Conservation (phyloP, 805 yeast genomes). For the Candida boidinii region DNA sequence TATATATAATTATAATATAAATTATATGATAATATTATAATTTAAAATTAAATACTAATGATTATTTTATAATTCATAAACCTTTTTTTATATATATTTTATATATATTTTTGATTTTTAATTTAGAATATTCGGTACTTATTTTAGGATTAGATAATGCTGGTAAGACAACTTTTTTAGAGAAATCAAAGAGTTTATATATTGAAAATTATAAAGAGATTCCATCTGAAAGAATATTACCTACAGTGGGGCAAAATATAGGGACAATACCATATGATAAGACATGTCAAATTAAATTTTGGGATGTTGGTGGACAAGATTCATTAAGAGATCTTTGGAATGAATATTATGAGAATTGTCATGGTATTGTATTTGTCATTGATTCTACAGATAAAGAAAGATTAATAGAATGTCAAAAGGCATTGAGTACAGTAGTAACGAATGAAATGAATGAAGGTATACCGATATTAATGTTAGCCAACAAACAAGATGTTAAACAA, state of each 20-base stretch:
- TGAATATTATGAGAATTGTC: constrained; percentile 76
- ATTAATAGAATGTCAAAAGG: constrained; percentile 72
- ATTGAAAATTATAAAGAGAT: constrained; percentile 34
- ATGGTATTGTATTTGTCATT: constrained; percentile 86
- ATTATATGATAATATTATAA: neutral
- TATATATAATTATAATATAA: neutral
- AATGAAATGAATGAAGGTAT: constrained; percentile 63
- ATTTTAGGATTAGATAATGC: constrained; percentile 93
- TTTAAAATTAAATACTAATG: neutral
- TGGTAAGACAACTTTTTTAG: constrained; percentile 82
- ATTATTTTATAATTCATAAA: constrained; percentile 10
- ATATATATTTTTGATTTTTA: constrained; percentile 6
- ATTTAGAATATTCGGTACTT: constrained; percentile 58
- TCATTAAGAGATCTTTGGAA: constrained; percentile 81
- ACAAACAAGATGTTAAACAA: constrained; percentile 73
- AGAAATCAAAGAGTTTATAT: constrained; percentile 51
- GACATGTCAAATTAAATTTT: constrained; percentile 51
- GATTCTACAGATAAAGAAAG: constrained; percentile 84
- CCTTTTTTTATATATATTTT: constrained; percentile 9
- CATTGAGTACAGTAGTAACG: constrained; percentile 48
- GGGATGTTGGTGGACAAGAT: constrained; percentile 97
- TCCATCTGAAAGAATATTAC: constrained; percentile 60
- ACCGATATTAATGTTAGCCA: constrained; percentile 91
- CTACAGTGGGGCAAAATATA: constrained; percentile 93
- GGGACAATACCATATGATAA: constrained; percentile 31